Percentiles rank a stretch among this genome's conserved stretches.
Conservation (phyloP, 225 moss, liverwort and hornwort genomes). For the Marchantia paleacea region DNA sequence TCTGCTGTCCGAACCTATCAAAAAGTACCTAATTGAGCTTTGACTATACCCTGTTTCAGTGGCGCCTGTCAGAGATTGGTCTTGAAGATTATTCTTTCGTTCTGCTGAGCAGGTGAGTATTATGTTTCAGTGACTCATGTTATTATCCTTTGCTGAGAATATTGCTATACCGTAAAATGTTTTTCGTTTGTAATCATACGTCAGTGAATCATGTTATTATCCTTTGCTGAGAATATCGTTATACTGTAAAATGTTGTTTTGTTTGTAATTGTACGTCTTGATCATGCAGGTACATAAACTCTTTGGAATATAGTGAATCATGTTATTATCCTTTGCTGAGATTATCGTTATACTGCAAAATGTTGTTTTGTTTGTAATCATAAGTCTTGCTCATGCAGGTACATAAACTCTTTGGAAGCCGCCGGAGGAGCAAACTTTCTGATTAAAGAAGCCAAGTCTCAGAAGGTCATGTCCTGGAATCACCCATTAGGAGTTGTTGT, state of each 20-base stretch:
- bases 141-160: too few relatives aligned
- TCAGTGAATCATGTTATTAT: too few relatives aligned
- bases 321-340: too few relatives aligned
- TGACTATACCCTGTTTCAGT: conserved; percentile 31
- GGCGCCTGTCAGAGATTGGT: conserved; percentile 91
- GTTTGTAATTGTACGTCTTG: not conserved
- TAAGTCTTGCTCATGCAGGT: conserved; percentile 28
- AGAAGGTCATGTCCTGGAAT: conserved; percentile 59
- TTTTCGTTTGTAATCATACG: too few relatives aligned
- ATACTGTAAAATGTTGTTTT: too few relatives aligned
- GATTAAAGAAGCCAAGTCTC: conserved; percentile 56
- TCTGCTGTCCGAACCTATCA: not conserved
- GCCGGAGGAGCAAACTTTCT: conserved; percentile 71
- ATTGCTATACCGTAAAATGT: too few relatives aligned
- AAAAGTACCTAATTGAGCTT: not conserved
- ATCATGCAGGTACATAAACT: conserved; percentile 55
- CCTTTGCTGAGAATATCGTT: too few relatives aligned
- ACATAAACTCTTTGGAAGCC: conserved; percentile 69
- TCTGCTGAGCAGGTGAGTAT: conserved; percentile 69
- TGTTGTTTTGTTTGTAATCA: not conserved
- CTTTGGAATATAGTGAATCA: too few relatives aligned
- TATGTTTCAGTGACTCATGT: too few relatives aligned
- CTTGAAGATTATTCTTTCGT: conserved; percentile 95
- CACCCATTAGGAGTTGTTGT: conserved; percentile 72
- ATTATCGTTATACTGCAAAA: too few relatives aligned